Base-by-base conservation (phyloP, 106 monocot species). In the Hemerocallis citrina region DNA sequence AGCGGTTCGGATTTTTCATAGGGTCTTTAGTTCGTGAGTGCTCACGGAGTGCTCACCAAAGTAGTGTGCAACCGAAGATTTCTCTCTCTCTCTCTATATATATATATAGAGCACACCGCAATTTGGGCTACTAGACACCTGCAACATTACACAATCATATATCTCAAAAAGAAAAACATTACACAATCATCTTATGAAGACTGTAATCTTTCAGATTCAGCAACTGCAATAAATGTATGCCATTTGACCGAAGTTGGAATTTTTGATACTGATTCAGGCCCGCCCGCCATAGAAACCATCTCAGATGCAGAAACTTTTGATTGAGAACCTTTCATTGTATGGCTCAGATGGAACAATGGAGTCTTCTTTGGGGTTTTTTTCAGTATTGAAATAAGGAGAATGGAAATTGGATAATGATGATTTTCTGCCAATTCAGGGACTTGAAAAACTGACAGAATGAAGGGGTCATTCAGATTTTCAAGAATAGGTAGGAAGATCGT, bases 171-270 rank as follows among this genome's bases (percentile, higher is more conserved):
- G n/a, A n/a, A n/a, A n/a, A n/a, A n/a, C n/a, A n/a, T n/a, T n/a
- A n/a, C n/a, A 16, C 68, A 25, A 23, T 50, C 46, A 47, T 54
- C 28, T 7, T 69, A 74, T 39, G 45, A 61, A 7, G 74, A 74
- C 16, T 24, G 36, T 23, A 79, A 83, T 54, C 45, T 74, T 57
- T 71, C 62, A 41, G 82, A 83, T 52, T 75, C 83, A 45, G 82
- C 75, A 44, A 65, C 62, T 40, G 74, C 79, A 15, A 38, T 50
- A 16, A 68, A 51, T 32, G 55, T 31, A 36, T 47, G n/a, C n/a
- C n/a, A n/a, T 22, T 35, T 54, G 19, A 44, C 43, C 13, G 67
- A 59, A 42, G 39, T 40, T 64, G 34, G 28, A 33, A 5, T 28
- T 21, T 20, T 39, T 12, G 67, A 31, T 55, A 35, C 61, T 22